phyloP scores from a whole-genome alignment of 148 eudicot genomes.

The Diospyros kaki region DNA sequence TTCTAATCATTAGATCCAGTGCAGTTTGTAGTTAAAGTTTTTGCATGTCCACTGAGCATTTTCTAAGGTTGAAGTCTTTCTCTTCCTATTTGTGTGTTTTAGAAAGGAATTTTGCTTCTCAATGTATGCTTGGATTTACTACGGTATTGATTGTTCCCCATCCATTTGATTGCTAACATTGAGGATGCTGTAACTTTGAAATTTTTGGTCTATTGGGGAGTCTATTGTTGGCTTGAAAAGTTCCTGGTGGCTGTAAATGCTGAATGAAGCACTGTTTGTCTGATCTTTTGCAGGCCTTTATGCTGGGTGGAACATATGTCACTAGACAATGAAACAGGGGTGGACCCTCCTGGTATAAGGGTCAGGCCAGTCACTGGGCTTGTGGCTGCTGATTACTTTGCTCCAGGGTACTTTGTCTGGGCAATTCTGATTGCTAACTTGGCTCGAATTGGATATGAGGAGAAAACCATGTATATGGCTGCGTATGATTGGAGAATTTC shows the following conservation, averaged over 20 bases:
- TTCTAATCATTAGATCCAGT: no score
- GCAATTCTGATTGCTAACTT: constrained; percentile 86
- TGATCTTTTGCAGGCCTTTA: constrained; percentile 51
- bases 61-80: no score
- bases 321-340: constrained; percentile 81
- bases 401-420: constrained; percentile 94
- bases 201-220: not conserved
- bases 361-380: constrained; percentile 85
- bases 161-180: not conserved
- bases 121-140: not conserved
- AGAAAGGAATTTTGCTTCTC: not conserved
- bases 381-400: constrained; percentile 94
- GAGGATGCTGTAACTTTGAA: not conserved
- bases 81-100: no score
- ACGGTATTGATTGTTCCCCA: not conserved
- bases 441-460: constrained; percentile 89
- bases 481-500: constrained; percentile 92
- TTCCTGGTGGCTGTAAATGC: not conserved
- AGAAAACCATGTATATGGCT: constrained; percentile 96
- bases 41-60: no score
- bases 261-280: not conserved
- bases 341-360: constrained; percentile 75
- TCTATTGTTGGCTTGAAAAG: not conserved
- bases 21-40: no score
- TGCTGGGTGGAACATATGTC: constrained; percentile 99